Base-by-base conservation (phyloP, 257 asterid genomes). In the Jaltomata sinuosa region DNA sequence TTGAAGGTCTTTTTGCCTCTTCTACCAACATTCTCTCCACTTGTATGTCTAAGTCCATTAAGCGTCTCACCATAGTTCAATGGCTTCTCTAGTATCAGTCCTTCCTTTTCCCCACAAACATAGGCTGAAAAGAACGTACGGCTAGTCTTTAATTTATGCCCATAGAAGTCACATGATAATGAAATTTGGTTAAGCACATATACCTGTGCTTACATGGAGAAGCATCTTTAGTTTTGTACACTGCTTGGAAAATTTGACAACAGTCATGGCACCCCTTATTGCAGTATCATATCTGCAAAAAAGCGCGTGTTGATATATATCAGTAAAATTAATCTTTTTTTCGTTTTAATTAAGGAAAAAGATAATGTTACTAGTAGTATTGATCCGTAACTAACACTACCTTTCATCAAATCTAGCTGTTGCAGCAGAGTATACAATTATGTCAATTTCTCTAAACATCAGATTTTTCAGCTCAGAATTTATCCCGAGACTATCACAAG, bases 371-470 rank as follows among this genome's bases (percentile, higher is more conserved):
- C n/a, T n/a, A n/a, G n/a, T n/a, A n/a, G n/a, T n/a, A n/a, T n/a
- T n/a, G n/a, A n/a, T n/a, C n/a, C n/a, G n/a, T n/a, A n/a, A n/a
- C n/a, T n/a, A n/a, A n/a, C n/a, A n/a, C n/a, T 82, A 85, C 90
- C 89, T 84, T 31, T 88, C 91, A 15, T 84, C 54, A 64, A 88
- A 92, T 32, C 83, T 88, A 76, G 97, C 91, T 2, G 92, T 89
- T 27, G 95, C 94, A 27, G 97, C 97, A 2, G 94, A 91, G 85
- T 94, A 90, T 82, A 94, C 84, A 27, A 92, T 47, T 53, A 91
- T 79, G 78, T 89, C 91, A 7, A 89, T 79, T 79, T 91, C 92
- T 55, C 31, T 36, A 80, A 82, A 90, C 88, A 94, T 89, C 9
- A 22, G 22, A 74, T 72, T 38, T 42, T 74, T 74, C 57, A 74